These are phyloP conservation scores for Phytophthora citricola DNA, from an alignment of 352 stramenopile species.

Conservation along the genomic window DNA sequence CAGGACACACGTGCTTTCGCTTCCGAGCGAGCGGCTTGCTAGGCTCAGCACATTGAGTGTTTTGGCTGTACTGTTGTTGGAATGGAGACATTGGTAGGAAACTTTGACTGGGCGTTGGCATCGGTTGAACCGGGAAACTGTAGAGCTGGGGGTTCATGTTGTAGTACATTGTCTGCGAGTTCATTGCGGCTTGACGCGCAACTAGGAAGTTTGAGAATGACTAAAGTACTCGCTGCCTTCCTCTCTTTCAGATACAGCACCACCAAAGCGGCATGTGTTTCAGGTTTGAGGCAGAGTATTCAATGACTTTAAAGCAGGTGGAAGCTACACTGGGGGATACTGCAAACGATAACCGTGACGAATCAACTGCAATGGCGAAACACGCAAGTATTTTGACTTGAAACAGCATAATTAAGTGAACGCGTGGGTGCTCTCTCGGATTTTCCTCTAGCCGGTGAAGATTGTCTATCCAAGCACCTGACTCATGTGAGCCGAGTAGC, in stretches of 20 bases:
- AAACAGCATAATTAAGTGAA: conserved; percentile 1
- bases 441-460: conserved; percentile 24
- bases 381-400: neutral
- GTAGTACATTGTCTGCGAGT: conserved; percentile 15
- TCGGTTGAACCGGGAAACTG: conserved; percentile 19
- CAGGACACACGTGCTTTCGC: conserved; percentile 45
- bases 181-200: conserved; percentile 6
- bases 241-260: conserved; percentile 24
- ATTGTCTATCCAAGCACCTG: conserved; percentile 12
- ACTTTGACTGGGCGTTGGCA: neutral
- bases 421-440: conserved; percentile 1
- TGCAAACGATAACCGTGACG: conserved; percentile 25
- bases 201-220: conserved; percentile 21
- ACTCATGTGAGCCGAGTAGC: neutral
- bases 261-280: conserved; percentile 25
- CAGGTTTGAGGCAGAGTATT: conserved; percentile 15
- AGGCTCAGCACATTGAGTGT: conserved; percentile 17
- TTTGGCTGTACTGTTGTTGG: conserved; percentile 20
- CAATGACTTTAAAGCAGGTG: conserved; percentile 12
- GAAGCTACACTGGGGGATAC: conserved; percentile 3
- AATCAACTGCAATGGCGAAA: conserved; percentile 10
- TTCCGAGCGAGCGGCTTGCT: conserved; percentile 38
- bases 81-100: conserved; percentile 3
- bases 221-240: neutral
- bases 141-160: conserved; percentile 15